Evolutionary conservation across 352 stramenopile species (phyloP), one percentile per base, ranked within the genome.

Genomic region (Pythium rhizo-oryzae): DNA sequence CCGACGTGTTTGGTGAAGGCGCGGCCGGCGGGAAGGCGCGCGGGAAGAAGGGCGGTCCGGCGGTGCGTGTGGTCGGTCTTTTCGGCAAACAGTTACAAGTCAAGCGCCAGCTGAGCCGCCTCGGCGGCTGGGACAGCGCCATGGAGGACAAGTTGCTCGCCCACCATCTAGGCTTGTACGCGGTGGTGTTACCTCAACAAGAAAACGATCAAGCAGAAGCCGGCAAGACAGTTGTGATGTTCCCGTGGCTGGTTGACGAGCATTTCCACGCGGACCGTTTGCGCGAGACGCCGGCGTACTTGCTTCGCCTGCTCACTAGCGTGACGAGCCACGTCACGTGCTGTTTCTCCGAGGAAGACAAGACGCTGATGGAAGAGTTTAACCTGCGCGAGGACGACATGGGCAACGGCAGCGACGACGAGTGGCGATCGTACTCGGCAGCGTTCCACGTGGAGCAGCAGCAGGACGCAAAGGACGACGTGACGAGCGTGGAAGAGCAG

Each of bases 51-150:
- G 46, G 18, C 33, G 49, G n/a, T 0, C 63, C 63, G 1, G 39
- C 51, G 0, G 57, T 91, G 8, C 69, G 76, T 1, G 79, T 91
- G 23, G 43, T 85, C 11, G 71, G 74, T 2, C 50, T 91, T 5
- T 93, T 90, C 67, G 86, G 84, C 4, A 89, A 82, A 58, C 86
- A 94, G 72, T 51, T 54, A 0, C 73, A 77, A 28, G 70, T 93
- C 1, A 81, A 79, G 64, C 50, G 35, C 2, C 71, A 91, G 25
- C 69, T 94, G 18, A 18, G 49, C 47, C 52, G 49, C 8, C 37
- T 81, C 19, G 59, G 67, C 0, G 80, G 60, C 16, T 94, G 85
- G 84, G 80, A 83, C 7, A 55, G 50, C 33, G 75, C 76, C 3
- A 78, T 85, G 41, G 71, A 84, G 21, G 65, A n/a, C 18, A 68